Conservation (phyloP, 306 rosid species). For the Dryas alaskensis region DNA sequence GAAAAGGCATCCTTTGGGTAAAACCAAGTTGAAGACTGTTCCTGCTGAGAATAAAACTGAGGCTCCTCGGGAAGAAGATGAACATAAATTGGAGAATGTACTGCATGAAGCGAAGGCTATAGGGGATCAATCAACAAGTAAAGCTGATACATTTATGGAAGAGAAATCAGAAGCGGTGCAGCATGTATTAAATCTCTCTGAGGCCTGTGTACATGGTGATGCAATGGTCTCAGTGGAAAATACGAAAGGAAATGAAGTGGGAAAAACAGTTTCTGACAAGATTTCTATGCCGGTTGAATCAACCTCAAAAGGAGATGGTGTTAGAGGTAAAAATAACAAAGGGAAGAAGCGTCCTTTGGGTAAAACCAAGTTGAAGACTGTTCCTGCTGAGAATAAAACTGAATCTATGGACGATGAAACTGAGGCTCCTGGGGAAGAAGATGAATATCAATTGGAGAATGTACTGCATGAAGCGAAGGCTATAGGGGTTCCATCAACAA, state of each 20-base stretch:
- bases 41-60: slow-evolving; percentile 31
- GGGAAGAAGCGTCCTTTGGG: slow-evolving; percentile 36
- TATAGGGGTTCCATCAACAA: slow-evolving; percentile 22
- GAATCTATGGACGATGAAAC: slow-evolving; percentile 67
- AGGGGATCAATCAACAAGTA: slow-evolving; percentile 21
- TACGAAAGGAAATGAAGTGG: slow-evolving; percentile 29
- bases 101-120: slow-evolving; percentile 26
- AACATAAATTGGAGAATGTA: slow-evolving; percentile 36
- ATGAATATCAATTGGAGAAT: slow-evolving; percentile 40
- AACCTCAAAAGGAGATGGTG: slow-evolving; percentile 27
- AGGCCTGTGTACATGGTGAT: slow-evolving; percentile 29
- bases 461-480: slow-evolving; percentile 25
- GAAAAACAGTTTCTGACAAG: slow-evolving; percentile 15
- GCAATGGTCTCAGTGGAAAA: slow-evolving; percentile 31
- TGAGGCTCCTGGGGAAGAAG: slow-evolving; percentile 57
- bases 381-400: slow-evolving; percentile 21
- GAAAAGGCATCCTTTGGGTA: slow-evolving; percentile 33
- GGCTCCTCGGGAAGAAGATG: slow-evolving; percentile 55
- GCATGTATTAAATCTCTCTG: slow-evolving; percentile 21
- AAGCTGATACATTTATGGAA: slow-evolving; percentile 21
- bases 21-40: slow-evolving; percentile 31
- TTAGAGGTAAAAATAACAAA: slow-evolving; percentile 34
- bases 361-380: slow-evolving; percentile 32
- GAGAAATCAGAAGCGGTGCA: slow-evolving; percentile 31
- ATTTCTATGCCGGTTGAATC: slow-evolving; percentile 32